A percentile compares a stretch with the other conserved stretches of the same genome.
Conservation (phyloP, 2,329 filamentous ascomycete species). For the Xylariaceae sp. region DNA sequence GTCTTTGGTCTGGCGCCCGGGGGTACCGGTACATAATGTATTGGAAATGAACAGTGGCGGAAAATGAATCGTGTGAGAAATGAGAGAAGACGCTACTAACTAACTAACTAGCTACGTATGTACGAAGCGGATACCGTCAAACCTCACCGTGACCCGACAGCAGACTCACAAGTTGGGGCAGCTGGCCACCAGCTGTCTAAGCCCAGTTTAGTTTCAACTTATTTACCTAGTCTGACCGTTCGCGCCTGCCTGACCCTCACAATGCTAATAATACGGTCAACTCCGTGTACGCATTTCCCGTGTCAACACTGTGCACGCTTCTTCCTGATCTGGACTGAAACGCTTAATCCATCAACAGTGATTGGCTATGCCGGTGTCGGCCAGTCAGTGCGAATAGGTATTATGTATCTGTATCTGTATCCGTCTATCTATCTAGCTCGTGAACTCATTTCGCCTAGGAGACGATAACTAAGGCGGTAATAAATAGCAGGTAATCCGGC, state of each 20-base stretch:
- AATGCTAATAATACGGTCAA: no score
- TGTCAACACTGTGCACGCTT: constrained; percentile 1
- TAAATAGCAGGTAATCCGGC: no score
- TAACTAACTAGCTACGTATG: no score
- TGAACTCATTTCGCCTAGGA: neutral
- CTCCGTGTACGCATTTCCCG: neutral
- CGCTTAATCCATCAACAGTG: neutral
- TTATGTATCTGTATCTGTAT: neutral
- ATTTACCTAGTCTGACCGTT: no score
- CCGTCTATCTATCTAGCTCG: no score
- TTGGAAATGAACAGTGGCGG: neutral
- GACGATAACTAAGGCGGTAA: neutral
- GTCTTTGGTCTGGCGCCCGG: neutral
- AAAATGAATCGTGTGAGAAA: neutral
- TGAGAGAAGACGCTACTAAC: neutral
- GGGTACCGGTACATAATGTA: no score
- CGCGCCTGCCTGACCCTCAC: no score
- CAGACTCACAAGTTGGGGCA: no score
- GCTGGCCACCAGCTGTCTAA: no score
- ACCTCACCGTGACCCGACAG: no score
- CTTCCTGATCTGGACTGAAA: constrained; percentile 12
- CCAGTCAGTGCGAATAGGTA: constrained; percentile 8
- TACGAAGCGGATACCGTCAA: no score
- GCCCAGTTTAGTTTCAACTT: no score
- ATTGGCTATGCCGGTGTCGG: constrained; percentile 8